Base-by-base conservation (phyloP, 2,329 filamentous ascomycete species). In the Fusarium kyushuense region DNA sequence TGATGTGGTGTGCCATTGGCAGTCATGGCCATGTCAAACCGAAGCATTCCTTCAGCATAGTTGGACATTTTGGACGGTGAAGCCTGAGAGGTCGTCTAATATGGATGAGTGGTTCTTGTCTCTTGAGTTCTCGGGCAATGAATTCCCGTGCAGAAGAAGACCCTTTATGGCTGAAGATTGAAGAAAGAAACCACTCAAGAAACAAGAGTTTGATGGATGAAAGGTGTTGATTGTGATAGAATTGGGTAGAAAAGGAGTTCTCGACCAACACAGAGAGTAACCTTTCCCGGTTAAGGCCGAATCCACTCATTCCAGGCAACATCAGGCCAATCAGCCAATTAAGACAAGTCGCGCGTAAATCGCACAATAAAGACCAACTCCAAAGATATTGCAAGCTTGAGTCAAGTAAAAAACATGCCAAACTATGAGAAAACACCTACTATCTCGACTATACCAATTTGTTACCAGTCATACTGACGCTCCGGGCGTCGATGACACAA, bases 11-110 rank as follows among this genome's bases (percentile, higher is more conserved):
- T 69, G 1, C 62, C 57, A 27, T 54, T n/a, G n/a, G 63, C 41
- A 13, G 47, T 49, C 21, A 60, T 5, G 32, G 47, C 54, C 58
- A 69, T 69, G 13, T 67, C 54, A 1, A 30, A n/a, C 35, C 35
- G 47, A 4, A 69, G 19, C 23, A 65, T 19, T 1, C 23, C 1
- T 2, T 47, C 23, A 1, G 52, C 35, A 0, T 16, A 7, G 30
- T n/a, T 32, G 6, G 56, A 33, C 65, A 59, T 67, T 1, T 19
- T 58, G 13, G 14, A 23, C 33, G 9, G 23, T 21, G 47, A 51
- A 16, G 6, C 23, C 14, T n/a, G n/a, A n/a, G n/a, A n/a, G n/a
- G n/a, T n/a, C n/a, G n/a, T n/a, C n/a, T n/a, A n/a, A n/a, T n/a
- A n/a, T n/a, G n/a, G n/a, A n/a, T n/a, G n/a, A n/a, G n/a, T n/a